Evolutionary conservation across 805 yeast species (phyloP).

Genomic region (Tetrapisispora fleetii): DNA sequence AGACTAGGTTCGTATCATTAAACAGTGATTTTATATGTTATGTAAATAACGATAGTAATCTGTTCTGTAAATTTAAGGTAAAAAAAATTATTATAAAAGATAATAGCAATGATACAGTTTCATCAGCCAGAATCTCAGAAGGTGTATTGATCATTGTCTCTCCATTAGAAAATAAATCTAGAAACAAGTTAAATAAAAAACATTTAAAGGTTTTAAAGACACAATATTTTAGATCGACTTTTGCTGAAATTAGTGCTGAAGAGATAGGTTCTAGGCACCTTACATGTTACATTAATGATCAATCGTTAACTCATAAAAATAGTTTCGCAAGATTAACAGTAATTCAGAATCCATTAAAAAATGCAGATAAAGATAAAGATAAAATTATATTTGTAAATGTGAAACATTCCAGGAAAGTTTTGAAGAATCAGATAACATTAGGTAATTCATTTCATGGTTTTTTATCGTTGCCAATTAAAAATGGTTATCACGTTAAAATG

Average conservation of each 20-base stretch:
- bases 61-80: conserved; percentile 49
- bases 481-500: conserved; percentile 1
- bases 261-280: not conserved
- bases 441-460: not conserved
- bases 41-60: conserved; percentile 39
- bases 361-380: not conserved
- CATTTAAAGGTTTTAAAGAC: not conserved
- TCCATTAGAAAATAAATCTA: conserved; percentile 43
- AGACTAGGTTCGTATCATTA: conserved; percentile 62
- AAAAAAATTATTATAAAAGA: conserved; percentile 34
- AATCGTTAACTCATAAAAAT: not conserved
- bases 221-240: conserved; percentile 3
- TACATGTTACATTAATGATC: not conserved
- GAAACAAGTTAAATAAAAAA: conserved; percentile 10
- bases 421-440: not conserved
- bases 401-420: not conserved
- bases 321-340: conserved; percentile 26
- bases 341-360: conserved; percentile 14
- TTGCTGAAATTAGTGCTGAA: not conserved
- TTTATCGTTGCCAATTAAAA: conserved; percentile 11
- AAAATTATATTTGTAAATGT: not conserved
- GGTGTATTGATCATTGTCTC: conserved; percentile 68
- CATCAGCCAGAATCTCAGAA: conserved; percentile 46
- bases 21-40: conserved; percentile 57
- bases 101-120: conserved; percentile 9